Conservation (phyloP, 1,284 basidiomycete species). For the Rhodotorula sp. region DNA sequence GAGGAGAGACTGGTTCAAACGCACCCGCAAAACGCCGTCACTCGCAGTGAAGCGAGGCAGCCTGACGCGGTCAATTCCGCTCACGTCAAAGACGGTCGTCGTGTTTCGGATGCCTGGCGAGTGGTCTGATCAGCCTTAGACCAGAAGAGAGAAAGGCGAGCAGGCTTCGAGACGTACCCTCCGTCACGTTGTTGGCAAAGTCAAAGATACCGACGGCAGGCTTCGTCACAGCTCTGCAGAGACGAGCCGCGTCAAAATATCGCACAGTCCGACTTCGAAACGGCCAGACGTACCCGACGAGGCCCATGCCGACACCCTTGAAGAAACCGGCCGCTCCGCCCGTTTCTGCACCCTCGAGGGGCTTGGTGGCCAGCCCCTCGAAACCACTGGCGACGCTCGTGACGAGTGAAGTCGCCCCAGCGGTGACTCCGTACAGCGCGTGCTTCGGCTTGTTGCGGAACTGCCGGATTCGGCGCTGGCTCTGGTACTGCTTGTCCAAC, state of each 20-base stretch:
- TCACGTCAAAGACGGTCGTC: constrained; percentile 94
- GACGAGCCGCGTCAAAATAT: constrained; percentile 6
- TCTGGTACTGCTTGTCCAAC: constrained; percentile 93
- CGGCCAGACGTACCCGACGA: constrained; percentile 70
- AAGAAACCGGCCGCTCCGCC: constrained; percentile 95
- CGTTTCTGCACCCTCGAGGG: constrained; percentile 92
- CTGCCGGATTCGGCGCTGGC: constrained; percentile 79
- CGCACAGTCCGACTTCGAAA: rapidly evolving
- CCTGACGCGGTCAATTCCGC: constrained; percentile 82
- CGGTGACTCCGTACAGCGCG: constrained; percentile 93
- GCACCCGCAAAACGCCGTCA: constrained; percentile 78
- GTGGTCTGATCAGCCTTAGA: too few species aligned
- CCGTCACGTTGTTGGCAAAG: constrained; percentile 90
- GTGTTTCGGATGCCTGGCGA: constrained; percentile 83
- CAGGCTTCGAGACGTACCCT: constrained; percentile 53
- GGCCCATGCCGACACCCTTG: constrained; percentile 94
- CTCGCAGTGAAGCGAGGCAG: constrained; percentile 82
- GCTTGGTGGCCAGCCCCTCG: constrained; percentile 86
- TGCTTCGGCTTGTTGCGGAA: constrained; percentile 92
- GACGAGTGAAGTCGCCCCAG: constrained; percentile 90
- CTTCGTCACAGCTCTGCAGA: constrained; percentile 79
- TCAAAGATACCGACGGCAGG: constrained; percentile 97
- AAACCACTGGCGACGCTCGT: constrained; percentile 92
- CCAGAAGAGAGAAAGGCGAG: too few species aligned
- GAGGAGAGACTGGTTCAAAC: constrained; percentile 43